phyloP scores from a whole-genome alignment of 129 eudicot genomes.

The Escallonia rubra region DNA sequence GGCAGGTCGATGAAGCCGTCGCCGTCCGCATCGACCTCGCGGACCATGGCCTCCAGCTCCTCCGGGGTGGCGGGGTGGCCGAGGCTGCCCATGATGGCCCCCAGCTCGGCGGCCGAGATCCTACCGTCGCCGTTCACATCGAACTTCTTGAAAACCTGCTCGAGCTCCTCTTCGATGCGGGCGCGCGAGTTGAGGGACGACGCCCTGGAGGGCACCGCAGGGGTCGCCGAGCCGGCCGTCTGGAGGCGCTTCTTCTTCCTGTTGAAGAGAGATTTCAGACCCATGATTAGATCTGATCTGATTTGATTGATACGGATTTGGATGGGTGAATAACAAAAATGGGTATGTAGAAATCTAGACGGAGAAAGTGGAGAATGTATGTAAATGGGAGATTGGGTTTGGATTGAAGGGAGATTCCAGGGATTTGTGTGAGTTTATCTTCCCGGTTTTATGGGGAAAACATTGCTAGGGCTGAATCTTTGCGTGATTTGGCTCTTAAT shows the following conservation, averaged over 20 bases:
- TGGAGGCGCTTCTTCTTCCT: slow-evolving; percentile 22
- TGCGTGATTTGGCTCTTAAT: no score
- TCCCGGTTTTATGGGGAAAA: no score
- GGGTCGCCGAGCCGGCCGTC: not conserved
- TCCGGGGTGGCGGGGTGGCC: slow-evolving; percentile 47
- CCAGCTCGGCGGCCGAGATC: slow-evolving; percentile 62
- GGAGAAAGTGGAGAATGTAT: no score
- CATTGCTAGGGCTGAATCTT: no score
- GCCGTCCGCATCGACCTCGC: slow-evolving; percentile 61
- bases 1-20: slow-evolving; percentile 60
- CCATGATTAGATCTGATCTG: slow-evolving; percentile 13
- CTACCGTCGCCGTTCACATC: slow-evolving; percentile 75
- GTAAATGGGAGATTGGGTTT: no score
- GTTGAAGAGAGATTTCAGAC: slow-evolving; percentile 39
- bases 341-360: no score
- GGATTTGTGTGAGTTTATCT: no score
- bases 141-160: slow-evolving; percentile 69
- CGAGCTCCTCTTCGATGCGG: slow-evolving; percentile 58
- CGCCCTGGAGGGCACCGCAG: slow-evolving; percentile 9
- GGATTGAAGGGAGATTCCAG: no score
- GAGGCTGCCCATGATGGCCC: slow-evolving; percentile 61
- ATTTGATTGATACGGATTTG: not conserved
- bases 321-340: no score
- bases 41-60: slow-evolving; percentile 44
- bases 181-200: slow-evolving; percentile 27